phyloP scores from a whole-genome alignment of 2,329 filamentous ascomycete genomes.

The Penicillium sp. region DNA sequence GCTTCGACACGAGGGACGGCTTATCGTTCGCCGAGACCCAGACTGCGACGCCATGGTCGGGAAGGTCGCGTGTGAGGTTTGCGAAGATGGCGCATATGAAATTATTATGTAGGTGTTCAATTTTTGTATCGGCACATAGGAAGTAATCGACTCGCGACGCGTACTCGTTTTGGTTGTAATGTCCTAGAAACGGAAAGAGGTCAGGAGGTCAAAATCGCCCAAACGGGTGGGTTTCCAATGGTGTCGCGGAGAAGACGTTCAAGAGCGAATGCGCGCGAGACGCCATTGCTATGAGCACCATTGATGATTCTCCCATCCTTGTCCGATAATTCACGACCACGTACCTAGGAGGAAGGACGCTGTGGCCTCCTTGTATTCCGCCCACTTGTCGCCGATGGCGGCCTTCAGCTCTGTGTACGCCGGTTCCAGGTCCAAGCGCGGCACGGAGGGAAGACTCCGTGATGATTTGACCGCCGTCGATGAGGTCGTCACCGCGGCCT shows the following conservation, averaged over 20 bases:
- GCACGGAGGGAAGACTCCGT: conserved; percentile 48
- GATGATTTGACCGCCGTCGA: conserved; percentile 42
- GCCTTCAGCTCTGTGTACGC: conserved; percentile 57
- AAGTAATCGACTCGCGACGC: conserved; percentile 51
- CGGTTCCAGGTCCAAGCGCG: conserved; percentile 58
- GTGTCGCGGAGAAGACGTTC: background rate
- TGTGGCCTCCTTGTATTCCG: conserved; percentile 54
- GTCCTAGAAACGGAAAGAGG: conserved; percentile 37
- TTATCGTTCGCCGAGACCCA: conserved; percentile 59
- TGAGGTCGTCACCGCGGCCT: conserved; percentile 24
- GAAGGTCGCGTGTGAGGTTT: conserved; percentile 55
- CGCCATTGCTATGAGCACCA: too few relatives aligned
- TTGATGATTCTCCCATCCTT: too few relatives aligned
- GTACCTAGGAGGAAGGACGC: conserved; percentile 54
- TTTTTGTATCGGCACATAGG: conserved; percentile 47
- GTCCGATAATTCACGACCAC: conserved; percentile 3
- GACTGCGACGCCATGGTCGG: conserved; percentile 56
- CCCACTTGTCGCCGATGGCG: conserved; percentile 55
- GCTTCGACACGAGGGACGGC: conserved; percentile 44
- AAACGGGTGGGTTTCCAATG: background rate
- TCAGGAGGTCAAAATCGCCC: conserved; percentile 14
- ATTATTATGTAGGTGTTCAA: conserved; percentile 57
- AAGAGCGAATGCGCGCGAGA: background rate
- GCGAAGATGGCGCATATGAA: conserved; percentile 54
- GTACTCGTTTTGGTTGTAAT: conserved; percentile 57